Evolutionary conservation across 495 filamentous ascomycete genomes (phyloP), one percentile per base, ranked within the genome.

Genomic region (Neurospora hispaniola): DNA sequence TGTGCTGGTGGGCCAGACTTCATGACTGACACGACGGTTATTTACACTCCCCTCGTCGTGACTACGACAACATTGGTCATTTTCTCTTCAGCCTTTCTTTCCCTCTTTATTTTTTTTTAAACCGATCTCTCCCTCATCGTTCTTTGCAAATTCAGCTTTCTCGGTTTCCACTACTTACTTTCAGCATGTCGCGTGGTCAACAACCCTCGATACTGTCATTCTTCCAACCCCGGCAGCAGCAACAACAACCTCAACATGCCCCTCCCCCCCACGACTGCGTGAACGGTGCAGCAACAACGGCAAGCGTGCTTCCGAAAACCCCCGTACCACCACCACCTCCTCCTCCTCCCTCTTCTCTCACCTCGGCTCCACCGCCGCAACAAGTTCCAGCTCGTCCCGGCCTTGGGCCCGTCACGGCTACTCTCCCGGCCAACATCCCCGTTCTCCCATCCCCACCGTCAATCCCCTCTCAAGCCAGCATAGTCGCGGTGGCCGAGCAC

Each of bases 401-500:
- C 6, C 4, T 69, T 16, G 43, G 71, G 23, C 62, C 72, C n/a
- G 72, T 66, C 70, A 48, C 72, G 8, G 48, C 44, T 42, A 71
- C 68, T 66, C 68, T 71, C 41, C 82, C 85, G 54, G 78, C 84
- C 69, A 80, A 84, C 72, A 20, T 80, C 38, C 77, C 78, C 42
- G 42, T 77, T 66, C 75, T 79, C 38, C 76, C 80, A 3, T 74
- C 76, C 0, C 74, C 78, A 12, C 75, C 80, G 16, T 79, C 80
- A 8, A 80, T 87, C 23, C 85, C 84, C 66, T 75, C 78, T 0
- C 81, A 85, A 80, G 86, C 85, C 10, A 88, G 85, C 27, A 88
- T 94, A 74, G 85, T 88, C 12, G 83, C 86, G 2, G 84, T 93
- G 72, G 83, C 81, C 14, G 82, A 87, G 5, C 82, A 84, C 39